Conservation (phyloP, 805 yeast species). For the Pichia manshurica region DNA sequence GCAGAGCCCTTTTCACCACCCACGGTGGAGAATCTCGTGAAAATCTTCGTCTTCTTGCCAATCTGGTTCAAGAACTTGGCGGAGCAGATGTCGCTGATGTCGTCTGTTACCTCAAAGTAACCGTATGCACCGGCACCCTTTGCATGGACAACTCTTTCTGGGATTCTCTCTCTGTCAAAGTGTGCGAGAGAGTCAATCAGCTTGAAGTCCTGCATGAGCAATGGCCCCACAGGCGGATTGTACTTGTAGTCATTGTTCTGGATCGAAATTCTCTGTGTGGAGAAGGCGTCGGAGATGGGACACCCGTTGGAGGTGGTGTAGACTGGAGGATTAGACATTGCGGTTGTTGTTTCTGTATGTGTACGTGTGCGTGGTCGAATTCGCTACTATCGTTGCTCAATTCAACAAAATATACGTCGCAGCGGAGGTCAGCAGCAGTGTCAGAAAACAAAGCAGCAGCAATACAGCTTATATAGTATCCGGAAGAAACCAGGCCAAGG, state of each 20-base stretch:
- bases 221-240: slow-evolving; percentile 52
- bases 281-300: slow-evolving; percentile 72
- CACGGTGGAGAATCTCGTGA: slow-evolving; percentile 78
- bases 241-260: slow-evolving; percentile 31
- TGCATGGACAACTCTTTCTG: slow-evolving; percentile 91
- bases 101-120: slow-evolving; percentile 80
- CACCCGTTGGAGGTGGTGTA: slow-evolving; percentile 70
- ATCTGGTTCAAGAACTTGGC: slow-evolving; percentile 65
- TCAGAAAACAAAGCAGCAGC: no score
- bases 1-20: slow-evolving; percentile 83
- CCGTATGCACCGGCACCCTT: slow-evolving; percentile 93
- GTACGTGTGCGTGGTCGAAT: no score
- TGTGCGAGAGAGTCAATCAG: slow-evolving; percentile 78
- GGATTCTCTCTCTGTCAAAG: slow-evolving; percentile 84
- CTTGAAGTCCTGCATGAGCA: slow-evolving; percentile 75
- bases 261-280: slow-evolving; percentile 67
- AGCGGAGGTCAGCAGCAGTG: no score
- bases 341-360: neutral
- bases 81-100: slow-evolving; percentile 64
- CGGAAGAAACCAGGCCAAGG: no score
- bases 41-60: slow-evolving; percentile 74
- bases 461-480: no score
- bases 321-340: slow-evolving; percentile 42
- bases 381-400: neutral
- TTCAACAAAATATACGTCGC: neutral